phyloP scores from a whole-genome alignment of 768 basidiomycete species.

The Boletus patriciae region DNA sequence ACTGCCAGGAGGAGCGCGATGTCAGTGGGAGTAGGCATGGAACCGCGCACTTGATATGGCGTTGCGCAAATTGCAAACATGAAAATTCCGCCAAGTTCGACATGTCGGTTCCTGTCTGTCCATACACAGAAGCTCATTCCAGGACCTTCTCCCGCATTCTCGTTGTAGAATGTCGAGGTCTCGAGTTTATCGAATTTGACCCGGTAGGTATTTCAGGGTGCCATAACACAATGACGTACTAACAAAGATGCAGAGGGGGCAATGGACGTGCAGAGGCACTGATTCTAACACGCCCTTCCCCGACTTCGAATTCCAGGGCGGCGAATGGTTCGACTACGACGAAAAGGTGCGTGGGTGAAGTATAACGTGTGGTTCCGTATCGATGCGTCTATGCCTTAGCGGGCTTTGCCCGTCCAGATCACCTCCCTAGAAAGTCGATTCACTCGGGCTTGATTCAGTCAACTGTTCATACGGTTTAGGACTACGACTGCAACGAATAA shows the following conservation, averaged over 20 bases:
- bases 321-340: conserved; percentile 85
- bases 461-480: not conserved
- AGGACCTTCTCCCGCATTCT: conserved; percentile 65
- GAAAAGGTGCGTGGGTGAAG: conserved; percentile 61
- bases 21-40: conserved; percentile 65
- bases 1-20: conserved; percentile 60
- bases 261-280: conserved; percentile 72
- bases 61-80: conserved; percentile 72
- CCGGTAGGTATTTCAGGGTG: conserved; percentile 48
- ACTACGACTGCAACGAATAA: too few species aligned
- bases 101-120: conserved; percentile 41
- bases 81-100: conserved; percentile 85
- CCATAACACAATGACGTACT: not conserved
- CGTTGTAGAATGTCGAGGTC: conserved; percentile 79
- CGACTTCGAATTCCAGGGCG: conserved; percentile 53
- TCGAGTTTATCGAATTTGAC: conserved; percentile 80
- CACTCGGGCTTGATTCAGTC: conserved; percentile 51
- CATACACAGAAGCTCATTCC: conserved; percentile 62
- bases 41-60: conserved; percentile 81
- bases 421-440: conserved; percentile 66
- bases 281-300: conserved; percentile 55
- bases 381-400: conserved; percentile 37
- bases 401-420: conserved; percentile 65
- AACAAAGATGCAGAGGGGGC: conserved; percentile 50
- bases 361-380: not conserved